Base-by-base conservation (phyloP, 1,284 basidiomycete genomes). In the Volvariella volvacea region DNA sequence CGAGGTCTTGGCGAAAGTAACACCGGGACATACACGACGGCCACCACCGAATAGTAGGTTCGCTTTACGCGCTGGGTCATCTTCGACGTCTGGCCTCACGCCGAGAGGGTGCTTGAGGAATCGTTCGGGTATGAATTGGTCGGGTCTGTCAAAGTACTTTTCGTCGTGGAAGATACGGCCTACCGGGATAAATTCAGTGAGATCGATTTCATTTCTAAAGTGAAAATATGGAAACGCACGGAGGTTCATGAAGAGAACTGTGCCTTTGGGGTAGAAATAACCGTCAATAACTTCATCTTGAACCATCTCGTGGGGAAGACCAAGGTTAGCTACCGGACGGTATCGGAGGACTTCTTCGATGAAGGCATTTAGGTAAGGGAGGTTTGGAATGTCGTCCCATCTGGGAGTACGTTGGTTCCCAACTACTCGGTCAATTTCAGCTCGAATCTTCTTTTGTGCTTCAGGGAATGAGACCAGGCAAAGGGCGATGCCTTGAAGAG, bases 361-460 rank as follows among this genome's bases (percentile, higher is more conserved):
- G 3, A 66, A 40, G 1, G 64, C 65, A 15, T 56, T 48, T 20
- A 65, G 46, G 49, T 67, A 70, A 0, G 65, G 63, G 19, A 70
- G 48, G 7, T 52, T 47, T 3, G 50, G 48, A 9, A 61, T 43
- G 45, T 72, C 68, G 1, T 55, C 55, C 17, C 64, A 52, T 3
- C 48, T 53, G 0, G 70, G 70, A 8, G 61, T 32, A 20, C 66
- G 48, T n/a, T 61, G 58, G 4, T 33, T 28, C 3, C 67, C 66
- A 31, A 68, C 52, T 14, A 69, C 58, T 17, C 44, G 46, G 48
- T 70, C 67, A 15, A 71, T 49, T 50, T 71, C 66, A 38, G 50
- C 55, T 28, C 62, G 61, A 1, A 64, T 66, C 28, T 59, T 58
- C 22, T 48, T 40, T 39, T 52, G 50, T 20, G 42, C 48, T 3